A percentile compares a stretch with the other conserved stretches of the same genome.
phyloP scores from a whole-genome alignment of 164 flowering plant species.

The Magnolia sinica region DNA sequence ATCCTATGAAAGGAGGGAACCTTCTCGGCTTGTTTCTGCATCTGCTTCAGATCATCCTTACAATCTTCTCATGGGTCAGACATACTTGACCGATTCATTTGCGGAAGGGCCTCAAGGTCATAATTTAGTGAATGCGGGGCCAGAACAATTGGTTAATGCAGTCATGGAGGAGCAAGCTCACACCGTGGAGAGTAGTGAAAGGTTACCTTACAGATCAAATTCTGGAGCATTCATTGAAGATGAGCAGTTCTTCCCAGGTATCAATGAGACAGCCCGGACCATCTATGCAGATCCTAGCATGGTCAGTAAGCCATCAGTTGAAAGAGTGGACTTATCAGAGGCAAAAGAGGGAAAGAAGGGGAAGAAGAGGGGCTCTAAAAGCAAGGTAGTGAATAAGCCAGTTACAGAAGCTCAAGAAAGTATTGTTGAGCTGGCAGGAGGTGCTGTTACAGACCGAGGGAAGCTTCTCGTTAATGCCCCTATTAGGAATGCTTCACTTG shows the following conservation, averaged over 20 bases:
- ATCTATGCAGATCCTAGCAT: constrained; percentile 19
- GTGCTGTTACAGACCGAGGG: constrained; percentile 38
- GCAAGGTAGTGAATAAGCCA: constrained; percentile 28
- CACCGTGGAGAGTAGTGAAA: constrained; percentile 32
- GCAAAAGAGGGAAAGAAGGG: constrained; percentile 29
- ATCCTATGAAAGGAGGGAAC: constrained; percentile 37
- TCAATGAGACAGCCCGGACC: constrained; percentile 27
- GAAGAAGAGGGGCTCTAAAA: constrained; percentile 35
- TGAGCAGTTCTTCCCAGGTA: constrained; percentile 23
- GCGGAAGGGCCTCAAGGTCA: constrained; percentile 38
- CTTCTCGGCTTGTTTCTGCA: constrained; percentile 42
- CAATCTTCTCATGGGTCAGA: constrained; percentile 39
- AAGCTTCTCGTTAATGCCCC: constrained; percentile 34
- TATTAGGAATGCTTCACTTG: constrained; percentile 40
- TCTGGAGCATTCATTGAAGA: constrained; percentile 34
- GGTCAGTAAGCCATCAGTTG: constrained; percentile 20
- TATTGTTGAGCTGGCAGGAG: constrained; percentile 27
- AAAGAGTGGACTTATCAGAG: constrained; percentile 31
- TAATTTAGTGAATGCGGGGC: constrained; percentile 29
- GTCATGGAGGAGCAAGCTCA: constrained; percentile 28
- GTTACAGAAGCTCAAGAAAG: constrained; percentile 33
- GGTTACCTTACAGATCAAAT: constrained; percentile 30
- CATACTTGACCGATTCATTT: constrained; percentile 31
- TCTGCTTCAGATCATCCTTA: constrained; percentile 36
- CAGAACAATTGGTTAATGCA: constrained; percentile 17